phyloP scores from a whole-genome alignment of 805 yeast species.

The Metschnikowia lochheadii region DNA sequence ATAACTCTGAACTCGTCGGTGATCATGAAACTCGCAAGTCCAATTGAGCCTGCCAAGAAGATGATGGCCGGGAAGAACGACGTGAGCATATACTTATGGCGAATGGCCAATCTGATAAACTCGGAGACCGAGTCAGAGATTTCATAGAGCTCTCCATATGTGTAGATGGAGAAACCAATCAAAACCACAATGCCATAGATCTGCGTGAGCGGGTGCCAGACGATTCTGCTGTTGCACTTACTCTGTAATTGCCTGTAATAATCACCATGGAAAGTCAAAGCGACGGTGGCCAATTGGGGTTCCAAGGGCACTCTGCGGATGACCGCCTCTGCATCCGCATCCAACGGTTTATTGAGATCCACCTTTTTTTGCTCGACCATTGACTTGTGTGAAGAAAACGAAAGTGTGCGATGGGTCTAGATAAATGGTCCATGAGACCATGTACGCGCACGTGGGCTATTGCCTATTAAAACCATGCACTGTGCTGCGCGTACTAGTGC shows the following conservation, averaged over 20 bases:
- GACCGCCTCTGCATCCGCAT: slow-evolving; percentile 47
- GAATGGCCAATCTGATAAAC: slow-evolving; percentile 22
- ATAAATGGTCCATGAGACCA: neutral
- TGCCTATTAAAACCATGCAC: slow-evolving; percentile 1
- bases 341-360: slow-evolving; percentile 52
- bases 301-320: slow-evolving; percentile 46
- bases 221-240: slow-evolving; percentile 39
- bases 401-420: slow-evolving; percentile 2
- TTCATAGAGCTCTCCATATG: slow-evolving; percentile 27
- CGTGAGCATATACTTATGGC: slow-evolving; percentile 22
- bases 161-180: slow-evolving; percentile 15
- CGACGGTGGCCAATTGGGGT: slow-evolving; percentile 59
- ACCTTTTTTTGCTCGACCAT: slow-evolving; percentile 50
- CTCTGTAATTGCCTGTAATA: slow-evolving; percentile 47
- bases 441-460: slow-evolving; percentile 4
- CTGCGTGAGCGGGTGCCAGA: slow-evolving; percentile 44
- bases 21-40: slow-evolving; percentile 37
- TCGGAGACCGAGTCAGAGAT: slow-evolving; percentile 30
- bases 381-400: neutral
- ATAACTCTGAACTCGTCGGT: slow-evolving; percentile 46
- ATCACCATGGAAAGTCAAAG: slow-evolving; percentile 62
- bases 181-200: slow-evolving; percentile 12
- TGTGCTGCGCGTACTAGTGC: too few relatives aligned
- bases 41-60: slow-evolving; percentile 32
- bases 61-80: slow-evolving; percentile 36